Conservation (phyloP, 495 filamentous ascomycete species). For the Penicillium diatomitis region DNA sequence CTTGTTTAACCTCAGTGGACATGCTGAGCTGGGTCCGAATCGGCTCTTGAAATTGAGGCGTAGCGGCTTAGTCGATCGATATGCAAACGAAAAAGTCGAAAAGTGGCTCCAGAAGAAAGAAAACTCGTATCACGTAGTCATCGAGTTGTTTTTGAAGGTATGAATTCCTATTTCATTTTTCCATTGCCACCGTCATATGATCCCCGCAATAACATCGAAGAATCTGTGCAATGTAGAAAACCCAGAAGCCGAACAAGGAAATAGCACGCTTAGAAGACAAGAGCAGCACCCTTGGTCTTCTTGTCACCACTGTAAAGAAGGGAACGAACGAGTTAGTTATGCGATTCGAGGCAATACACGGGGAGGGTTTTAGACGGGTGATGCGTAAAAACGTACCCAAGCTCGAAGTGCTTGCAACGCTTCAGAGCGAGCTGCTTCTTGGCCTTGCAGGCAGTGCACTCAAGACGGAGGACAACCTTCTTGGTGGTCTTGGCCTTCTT, state of each 20-base stretch:
- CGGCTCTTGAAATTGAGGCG: no score
- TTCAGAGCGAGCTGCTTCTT: slow-evolving; percentile 97
- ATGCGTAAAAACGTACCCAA: slow-evolving; percentile 62
- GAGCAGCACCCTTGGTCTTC: slow-evolving; percentile 99
- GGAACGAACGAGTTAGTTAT: slow-evolving; percentile 17
- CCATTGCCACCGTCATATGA: slow-evolving; percentile 42
- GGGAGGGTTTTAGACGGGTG: neutral
- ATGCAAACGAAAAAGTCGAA: neutral
- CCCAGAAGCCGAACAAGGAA: slow-evolving; percentile 43
- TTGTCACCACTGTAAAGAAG: slow-evolving; percentile 83
- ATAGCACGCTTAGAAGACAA: slow-evolving; percentile 78
- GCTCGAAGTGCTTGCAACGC: slow-evolving; percentile 99
- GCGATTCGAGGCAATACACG: neutral
- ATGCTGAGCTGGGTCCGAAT: no score
- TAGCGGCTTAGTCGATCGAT: no score
- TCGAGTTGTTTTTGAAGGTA: slow-evolving; percentile 36
- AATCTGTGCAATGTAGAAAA: slow-evolving; percentile 37
- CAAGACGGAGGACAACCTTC: slow-evolving; percentile 97
- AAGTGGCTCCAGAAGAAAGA: neutral
- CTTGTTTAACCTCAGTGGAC: no score
- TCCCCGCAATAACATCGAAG: slow-evolving; percentile 28
- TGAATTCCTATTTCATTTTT: slow-evolving; percentile 43
- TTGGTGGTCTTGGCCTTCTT: slow-evolving; percentile 99
- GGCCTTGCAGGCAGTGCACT: slow-evolving; percentile 94
- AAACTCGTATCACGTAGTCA: slow-evolving; percentile 32